Evolutionary conservation across 345 rosid species (phyloP).

Genomic region (Brassica rapa): DNA sequence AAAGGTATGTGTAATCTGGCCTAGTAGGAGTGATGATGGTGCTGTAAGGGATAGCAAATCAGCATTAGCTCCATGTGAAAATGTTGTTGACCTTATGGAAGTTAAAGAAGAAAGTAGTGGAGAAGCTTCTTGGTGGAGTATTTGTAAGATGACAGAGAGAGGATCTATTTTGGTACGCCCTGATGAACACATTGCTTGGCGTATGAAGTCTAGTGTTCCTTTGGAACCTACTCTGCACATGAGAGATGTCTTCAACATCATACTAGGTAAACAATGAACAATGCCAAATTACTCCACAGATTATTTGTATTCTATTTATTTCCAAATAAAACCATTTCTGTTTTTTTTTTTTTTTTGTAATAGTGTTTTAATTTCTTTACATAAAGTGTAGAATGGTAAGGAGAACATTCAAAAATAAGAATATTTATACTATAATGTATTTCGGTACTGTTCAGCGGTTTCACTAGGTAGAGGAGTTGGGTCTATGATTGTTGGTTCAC

Average conservation of each 20-base stretch:
- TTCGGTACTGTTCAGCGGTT: background rate
- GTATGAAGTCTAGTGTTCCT: constrained; percentile 46
- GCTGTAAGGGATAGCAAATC: constrained; percentile 42
- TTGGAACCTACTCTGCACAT: constrained; percentile 55
- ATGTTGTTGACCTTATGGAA: constrained; percentile 61
- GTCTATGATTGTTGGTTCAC: background rate
- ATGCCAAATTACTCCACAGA: background rate
- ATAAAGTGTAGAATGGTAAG: constrained; percentile 9
- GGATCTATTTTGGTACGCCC: constrained; percentile 84
- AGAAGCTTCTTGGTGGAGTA: constrained; percentile 56
- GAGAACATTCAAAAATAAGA: background rate
- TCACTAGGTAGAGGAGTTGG: constrained; percentile 19
- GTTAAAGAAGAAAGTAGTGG: constrained; percentile 34
- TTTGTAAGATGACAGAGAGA: constrained; percentile 66
- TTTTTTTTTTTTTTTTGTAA: background rate
- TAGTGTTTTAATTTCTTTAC: constrained; percentile 33
- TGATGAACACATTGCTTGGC: constrained; percentile 83
- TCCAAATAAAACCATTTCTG: constrained; percentile 21
- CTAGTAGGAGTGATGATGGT: constrained; percentile 38
- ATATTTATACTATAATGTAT: constrained; percentile 1
- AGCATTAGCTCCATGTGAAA: constrained; percentile 64
- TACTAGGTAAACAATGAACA: constrained; percentile 45
- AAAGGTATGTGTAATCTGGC: constrained; percentile 71
- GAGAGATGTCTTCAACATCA: constrained; percentile 55
- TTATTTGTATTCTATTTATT: constrained; percentile 26